Evolutionary conservation across 192 early-diverging fungal species (phyloP).

Genomic region (Oehlia diaphana): DNA sequence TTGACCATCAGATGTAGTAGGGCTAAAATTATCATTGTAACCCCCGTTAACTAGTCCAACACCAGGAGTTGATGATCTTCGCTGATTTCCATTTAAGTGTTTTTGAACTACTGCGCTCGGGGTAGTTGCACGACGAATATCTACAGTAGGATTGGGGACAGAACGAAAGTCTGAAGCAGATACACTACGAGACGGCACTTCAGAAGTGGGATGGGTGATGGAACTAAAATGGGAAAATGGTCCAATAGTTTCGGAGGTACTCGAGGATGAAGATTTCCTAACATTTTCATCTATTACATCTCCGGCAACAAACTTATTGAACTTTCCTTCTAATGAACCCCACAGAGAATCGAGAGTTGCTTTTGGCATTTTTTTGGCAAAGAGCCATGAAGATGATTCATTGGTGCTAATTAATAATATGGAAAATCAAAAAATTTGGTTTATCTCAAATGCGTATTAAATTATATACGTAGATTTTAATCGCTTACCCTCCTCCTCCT

Average conservation of each 20-base stretch:
- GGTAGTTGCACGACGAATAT: slow-evolving; percentile 31
- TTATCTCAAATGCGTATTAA: background rate
- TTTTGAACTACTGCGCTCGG: slow-evolving; percentile 25
- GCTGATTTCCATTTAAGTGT: slow-evolving; percentile 1
- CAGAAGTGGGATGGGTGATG: slow-evolving; percentile 18
- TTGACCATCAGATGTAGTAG: slow-evolving; percentile 15
- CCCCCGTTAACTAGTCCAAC: background rate
- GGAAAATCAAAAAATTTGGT: background rate
- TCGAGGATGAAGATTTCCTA: background rate
- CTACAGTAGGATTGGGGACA: background rate
- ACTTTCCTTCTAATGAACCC: slow-evolving; percentile 57
- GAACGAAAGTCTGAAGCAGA: slow-evolving; percentile 32
- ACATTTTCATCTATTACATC: slow-evolving; percentile 43
- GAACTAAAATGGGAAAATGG: slow-evolving; percentile 29
- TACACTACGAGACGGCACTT: slow-evolving; percentile 29
- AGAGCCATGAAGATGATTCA: slow-evolving; percentile 31
- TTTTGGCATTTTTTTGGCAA: slow-evolving; percentile 54
- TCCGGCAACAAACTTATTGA: slow-evolving; percentile 62
- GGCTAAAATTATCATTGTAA: slow-evolving; percentile 21
- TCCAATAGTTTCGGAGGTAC: background rate
- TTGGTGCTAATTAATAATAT: slow-evolving; percentile 26
- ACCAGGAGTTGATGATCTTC: slow-evolving; percentile 31
- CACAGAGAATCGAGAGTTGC: slow-evolving; percentile 56
- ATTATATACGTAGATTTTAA: background rate
- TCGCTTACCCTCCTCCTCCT: slow-evolving; percentile 30